Evolutionary conservation across 345 rosid genomes (phyloP).

Genomic region (Pseudoturritis turrita): DNA sequence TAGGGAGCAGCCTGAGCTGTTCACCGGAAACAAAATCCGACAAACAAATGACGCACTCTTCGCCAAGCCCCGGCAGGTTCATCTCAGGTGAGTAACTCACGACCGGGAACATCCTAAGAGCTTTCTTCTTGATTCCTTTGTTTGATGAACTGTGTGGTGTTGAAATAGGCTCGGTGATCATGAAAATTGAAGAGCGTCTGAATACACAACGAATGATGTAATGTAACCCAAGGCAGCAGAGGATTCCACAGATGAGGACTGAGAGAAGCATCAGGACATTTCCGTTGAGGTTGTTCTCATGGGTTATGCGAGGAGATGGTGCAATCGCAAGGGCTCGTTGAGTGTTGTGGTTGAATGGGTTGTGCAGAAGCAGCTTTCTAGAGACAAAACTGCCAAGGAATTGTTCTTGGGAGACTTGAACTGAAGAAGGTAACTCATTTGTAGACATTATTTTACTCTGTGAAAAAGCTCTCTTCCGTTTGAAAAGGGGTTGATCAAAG

Average conservation of each 20-base stretch:
- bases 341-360: conserved; percentile 24
- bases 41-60: conserved; percentile 55
- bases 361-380: conserved; percentile 35
- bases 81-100: conserved; percentile 39
- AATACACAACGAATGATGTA: conserved; percentile 43
- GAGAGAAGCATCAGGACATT: conserved; percentile 46
- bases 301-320: conserved; percentile 21
- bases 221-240: conserved; percentile 45
- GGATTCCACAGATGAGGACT: conserved; percentile 45
- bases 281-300: conserved; percentile 30
- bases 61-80: conserved; percentile 40
- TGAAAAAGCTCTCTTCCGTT: not conserved
- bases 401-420: conserved; percentile 24
- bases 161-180: conserved; percentile 28
- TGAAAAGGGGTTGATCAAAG: not conserved
- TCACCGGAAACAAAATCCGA: conserved; percentile 45
- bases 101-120: conserved; percentile 41
- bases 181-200: conserved; percentile 36
- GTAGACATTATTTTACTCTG: conserved; percentile 9
- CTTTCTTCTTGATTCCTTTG: conserved; percentile 42
- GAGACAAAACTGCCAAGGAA: conserved; percentile 19
- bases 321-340: conserved; percentile 13
- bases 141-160: conserved; percentile 18
- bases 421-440: conserved; percentile 25
- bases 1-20: conserved; percentile 47